Conservation (phyloP, 2,329 filamentous ascomycete species). For the Elsinoe australis region DNA sequence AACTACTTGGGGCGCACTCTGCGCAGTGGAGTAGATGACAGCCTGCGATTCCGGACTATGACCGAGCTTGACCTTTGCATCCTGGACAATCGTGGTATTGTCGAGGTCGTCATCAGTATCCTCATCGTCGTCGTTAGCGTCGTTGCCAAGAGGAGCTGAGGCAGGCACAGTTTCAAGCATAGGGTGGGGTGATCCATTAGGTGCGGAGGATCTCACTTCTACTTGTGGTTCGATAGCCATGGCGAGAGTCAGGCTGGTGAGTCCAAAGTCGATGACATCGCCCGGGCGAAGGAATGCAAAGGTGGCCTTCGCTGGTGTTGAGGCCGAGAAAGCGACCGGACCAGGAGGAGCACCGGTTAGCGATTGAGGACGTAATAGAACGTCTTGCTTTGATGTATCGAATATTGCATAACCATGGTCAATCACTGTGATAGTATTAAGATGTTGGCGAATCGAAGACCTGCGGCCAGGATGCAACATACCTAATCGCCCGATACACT, state of each 20-base stretch:
- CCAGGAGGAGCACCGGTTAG: too few species aligned
- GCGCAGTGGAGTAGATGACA: slow-evolving; percentile 1
- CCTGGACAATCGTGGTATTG: too few species aligned
- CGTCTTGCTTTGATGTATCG: too few species aligned
- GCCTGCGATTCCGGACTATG: background rate
- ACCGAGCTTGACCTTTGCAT: background rate
- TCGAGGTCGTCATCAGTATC: slow-evolving; percentile 9
- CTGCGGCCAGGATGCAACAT: background rate
- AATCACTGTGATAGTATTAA: background rate
- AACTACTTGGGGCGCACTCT: background rate
- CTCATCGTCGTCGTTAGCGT: background rate
- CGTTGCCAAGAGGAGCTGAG: background rate
- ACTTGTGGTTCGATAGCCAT: background rate
- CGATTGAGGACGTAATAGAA: too few species aligned
- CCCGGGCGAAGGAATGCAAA: background rate
- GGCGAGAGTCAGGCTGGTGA: background rate
- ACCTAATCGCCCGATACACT: background rate
- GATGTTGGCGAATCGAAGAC: too few species aligned
- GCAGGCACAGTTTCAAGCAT: background rate
- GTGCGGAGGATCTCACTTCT: slow-evolving; percentile 5
- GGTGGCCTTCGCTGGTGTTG: too few species aligned
- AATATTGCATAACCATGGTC: background rate
- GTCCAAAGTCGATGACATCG: background rate
- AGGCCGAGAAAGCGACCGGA: too few species aligned
- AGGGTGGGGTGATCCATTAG: background rate